Evolutionary conservation across 352 stramenopile species (phyloP).

Genomic region (Pythium brassicae): DNA sequence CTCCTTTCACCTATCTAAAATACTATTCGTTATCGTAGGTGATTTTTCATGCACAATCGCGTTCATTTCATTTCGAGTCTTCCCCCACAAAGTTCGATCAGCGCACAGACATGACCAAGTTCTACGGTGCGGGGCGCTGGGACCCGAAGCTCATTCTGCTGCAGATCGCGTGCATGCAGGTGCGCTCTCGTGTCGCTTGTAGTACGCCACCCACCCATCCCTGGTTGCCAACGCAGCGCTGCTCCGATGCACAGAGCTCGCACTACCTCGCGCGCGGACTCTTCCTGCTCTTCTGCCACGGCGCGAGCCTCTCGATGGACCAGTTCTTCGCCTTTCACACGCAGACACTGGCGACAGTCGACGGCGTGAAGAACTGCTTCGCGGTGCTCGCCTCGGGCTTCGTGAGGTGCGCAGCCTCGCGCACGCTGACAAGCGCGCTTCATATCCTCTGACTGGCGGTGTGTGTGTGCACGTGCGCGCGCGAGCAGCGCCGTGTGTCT

Average conservation of each 20-base stretch:
- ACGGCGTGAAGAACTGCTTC: slow-evolving; percentile 81
- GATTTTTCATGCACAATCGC: not conserved
- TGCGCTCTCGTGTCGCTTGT: slow-evolving; percentile 17
- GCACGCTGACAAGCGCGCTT: no score
- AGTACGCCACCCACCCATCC: no score
- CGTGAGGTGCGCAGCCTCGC: slow-evolving; percentile 25
- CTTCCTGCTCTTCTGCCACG: slow-evolving; percentile 74
- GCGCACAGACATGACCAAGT: slow-evolving; percentile 81
- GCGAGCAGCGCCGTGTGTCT: slow-evolving; percentile 59
- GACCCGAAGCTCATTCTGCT: slow-evolving; percentile 85
- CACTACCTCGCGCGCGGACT: slow-evolving; percentile 78
- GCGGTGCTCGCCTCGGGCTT: slow-evolving; percentile 53
- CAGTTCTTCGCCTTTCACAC: slow-evolving; percentile 85
- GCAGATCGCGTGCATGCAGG: slow-evolving; percentile 87
- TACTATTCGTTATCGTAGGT: not conserved
- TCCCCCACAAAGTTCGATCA: slow-evolving; percentile 1
- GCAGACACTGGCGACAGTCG: slow-evolving; percentile 66
- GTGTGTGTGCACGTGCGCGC: no score
- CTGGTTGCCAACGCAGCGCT: not conserved
- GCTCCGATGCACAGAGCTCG: slow-evolving; percentile 40
- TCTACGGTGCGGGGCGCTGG: slow-evolving; percentile 77
- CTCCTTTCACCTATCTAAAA: not conserved
- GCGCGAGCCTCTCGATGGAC: slow-evolving; percentile 57
- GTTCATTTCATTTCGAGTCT: not conserved
- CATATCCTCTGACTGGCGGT: not conserved